Base-by-base conservation (phyloP, 2,329 filamentous ascomycete species). In the Alternaria metachromatica region DNA sequence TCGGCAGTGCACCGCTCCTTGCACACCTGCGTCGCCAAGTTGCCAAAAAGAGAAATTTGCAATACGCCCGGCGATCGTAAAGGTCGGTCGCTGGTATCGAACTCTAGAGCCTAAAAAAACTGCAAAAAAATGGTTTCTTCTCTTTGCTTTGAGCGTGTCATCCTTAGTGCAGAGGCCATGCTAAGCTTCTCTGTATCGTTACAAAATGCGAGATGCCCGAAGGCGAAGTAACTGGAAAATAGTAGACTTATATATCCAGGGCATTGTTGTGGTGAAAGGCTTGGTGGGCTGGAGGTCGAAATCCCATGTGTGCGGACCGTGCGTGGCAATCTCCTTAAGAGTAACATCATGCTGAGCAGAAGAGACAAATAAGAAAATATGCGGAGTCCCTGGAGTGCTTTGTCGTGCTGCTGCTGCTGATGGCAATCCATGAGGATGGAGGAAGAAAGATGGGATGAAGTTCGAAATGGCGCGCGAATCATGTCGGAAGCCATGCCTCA, bases 81-180 rank as follows among this genome's bases (percentile, higher is more conserved):
- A 10, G 37, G 37, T 18, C n/a, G 37, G 37, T 18, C 15, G 37
- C 15, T 41, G n/a, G 37, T 41, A 18, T 51, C 25, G 48, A 37
- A 53, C 28, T 15, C 49, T 48, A 10, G 23, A 21, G n/a, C 48
- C 48, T 30, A 20, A 13, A 51, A 30, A 51, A 51, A 21, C n/a
- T n/a, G 12, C 21, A 26, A 18, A 33, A 51, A 51, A 30, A 51
- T 21, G 48, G 48, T 30, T 18, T 18, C 25, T 30, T 5, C 49
- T 53, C 49, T 53, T 30, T 53, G 49, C n/a, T 53, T 53, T 18
- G 28, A 53, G 46, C 49, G 11, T 93, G 91, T 94, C 92, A 94
- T 94, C 92, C 92, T 95, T 95, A 94, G 92, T 88, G 87, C 87
- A 89, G 87, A 87, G 82, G 82, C 82, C 82, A 85, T 85, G 73